Evolutionary conservation across 331 rosid genomes (phyloP), one percentile per base, ranked within the genome.

Genomic region (Acacia concinna): DNA sequence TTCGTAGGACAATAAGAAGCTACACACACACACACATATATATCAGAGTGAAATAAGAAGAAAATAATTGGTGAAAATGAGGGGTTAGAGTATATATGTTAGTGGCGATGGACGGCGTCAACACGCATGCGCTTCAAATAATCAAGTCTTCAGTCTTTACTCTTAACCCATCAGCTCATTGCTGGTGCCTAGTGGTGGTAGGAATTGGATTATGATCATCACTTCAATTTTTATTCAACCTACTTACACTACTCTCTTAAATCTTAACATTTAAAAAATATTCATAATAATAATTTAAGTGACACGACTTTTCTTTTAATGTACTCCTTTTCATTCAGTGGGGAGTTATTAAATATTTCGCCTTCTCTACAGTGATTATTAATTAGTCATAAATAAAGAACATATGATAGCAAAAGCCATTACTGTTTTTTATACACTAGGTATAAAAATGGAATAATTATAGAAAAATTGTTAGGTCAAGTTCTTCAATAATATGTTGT

Each of bases 141-240:
- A 76, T 59, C 72, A 63, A 75, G 77, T 34, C 43, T 40, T 10
- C 21, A n/a, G n/a, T n/a, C n/a, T n/a, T n/a, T n/a, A n/a, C n/a
- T n/a, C n/a, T n/a, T n/a, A n/a, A 4, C 20, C 17, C 8, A 31
- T 74, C 14, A n/a, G 30, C 10, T 54, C 0, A 8, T 17, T 8
- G 57, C 63, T 70, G 82, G 88, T 89, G 89, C 51, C 63, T 70
- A 84, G 88, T 89, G 89, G 88, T 60, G 80, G 67, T 41, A 35
- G 80, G 84, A 88, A 79, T 23, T 43, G 74, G 46, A 27, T 63
- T 35, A 69, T 20, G 73, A 21, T 52, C 21, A 30, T 71, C 63
- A 21, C 62, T 21, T 23, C 30, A 8, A 54, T 2, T n/a, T 54
- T 8, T 38, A 38, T 38, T 54, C 62, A 54, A 54, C 30, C 4